Conservation (phyloP, 2,329 filamentous ascomycete species). For the Dactylellina parvicollis region DNA sequence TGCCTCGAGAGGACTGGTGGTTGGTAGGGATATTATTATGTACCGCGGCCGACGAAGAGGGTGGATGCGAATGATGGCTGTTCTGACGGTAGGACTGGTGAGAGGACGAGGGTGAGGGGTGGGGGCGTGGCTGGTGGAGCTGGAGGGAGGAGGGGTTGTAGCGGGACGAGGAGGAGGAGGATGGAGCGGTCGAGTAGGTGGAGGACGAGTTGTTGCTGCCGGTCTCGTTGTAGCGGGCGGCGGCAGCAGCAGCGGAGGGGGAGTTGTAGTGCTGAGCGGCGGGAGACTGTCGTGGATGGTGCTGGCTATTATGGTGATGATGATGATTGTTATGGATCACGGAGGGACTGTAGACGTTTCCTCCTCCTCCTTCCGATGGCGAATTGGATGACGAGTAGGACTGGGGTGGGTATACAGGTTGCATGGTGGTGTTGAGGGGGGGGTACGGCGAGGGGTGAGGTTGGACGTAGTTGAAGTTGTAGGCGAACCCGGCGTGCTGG, state of each 20-base stretch:
- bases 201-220: constrained; percentile 4
- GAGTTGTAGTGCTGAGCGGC: constrained; percentile 14
- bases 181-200: constrained; percentile 6
- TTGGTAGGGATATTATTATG: constrained; percentile 13
- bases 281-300: background rate
- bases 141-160: constrained; percentile 23
- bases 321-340: background rate
- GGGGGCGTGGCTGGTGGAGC: background rate
- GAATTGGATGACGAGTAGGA: background rate
- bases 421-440: constrained; percentile 2
- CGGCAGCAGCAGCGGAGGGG: background rate
- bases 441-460: constrained; percentile 2
- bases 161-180: constrained; percentile 19
- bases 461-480: constrained; percentile 52
- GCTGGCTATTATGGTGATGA: background rate
- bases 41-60: constrained; percentile 6
- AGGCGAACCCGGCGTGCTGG: constrained; percentile 40
- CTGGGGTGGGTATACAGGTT: constrained; percentile 19
- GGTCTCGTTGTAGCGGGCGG: background rate
- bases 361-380: too few relatives aligned
- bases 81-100: constrained; percentile 28
- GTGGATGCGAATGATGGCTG: background rate
- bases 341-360: background rate
- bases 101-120: background rate
- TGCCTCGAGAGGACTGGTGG: background rate